These are phyloP conservation scores for Sporothrix globosa DNA, from an alignment of 2,329 filamentous ascomycete species.

Conservation along the genomic window DNA sequence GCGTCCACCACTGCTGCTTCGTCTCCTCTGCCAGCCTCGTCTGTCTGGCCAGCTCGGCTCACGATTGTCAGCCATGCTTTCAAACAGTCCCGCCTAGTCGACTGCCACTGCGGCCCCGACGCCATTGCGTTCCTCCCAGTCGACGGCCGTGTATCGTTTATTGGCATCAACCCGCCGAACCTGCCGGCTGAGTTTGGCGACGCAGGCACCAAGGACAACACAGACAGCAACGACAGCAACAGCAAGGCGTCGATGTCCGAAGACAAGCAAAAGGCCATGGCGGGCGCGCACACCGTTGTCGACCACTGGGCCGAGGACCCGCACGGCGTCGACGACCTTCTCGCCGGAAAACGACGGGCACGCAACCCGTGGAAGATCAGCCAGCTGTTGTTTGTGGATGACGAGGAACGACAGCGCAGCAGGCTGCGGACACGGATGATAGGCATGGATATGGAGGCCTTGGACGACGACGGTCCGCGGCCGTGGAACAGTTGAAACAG, in stretches of 20 bases:
- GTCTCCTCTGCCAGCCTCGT: background rate
- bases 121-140: constrained; percentile 60
- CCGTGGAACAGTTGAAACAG: constrained; percentile 45
- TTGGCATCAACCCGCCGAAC: constrained; percentile 67
- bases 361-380: constrained; percentile 55
- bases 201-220: background rate
- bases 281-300: constrained; percentile 50
- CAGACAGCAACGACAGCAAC: background rate
- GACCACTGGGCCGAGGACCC: constrained; percentile 57
- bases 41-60: constrained; percentile 59
- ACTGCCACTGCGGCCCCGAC: constrained; percentile 59
- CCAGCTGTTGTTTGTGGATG: constrained; percentile 51
- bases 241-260: background rate
- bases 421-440: constrained; percentile 45
- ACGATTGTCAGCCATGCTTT: constrained; percentile 72
- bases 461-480: constrained; percentile 47
- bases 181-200: constrained; percentile 43
- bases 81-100: constrained; percentile 65
- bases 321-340: constrained; percentile 51
- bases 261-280: constrained; percentile 47
- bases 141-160: constrained; percentile 51
- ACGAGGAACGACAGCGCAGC: constrained; percentile 44
- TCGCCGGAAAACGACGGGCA: constrained; percentile 53
- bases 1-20: background rate
- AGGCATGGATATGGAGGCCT: constrained; percentile 43